Evolutionary conservation across 73 alveolate species (phyloP).

Genomic region (Paramecium tetraurelia): DNA sequence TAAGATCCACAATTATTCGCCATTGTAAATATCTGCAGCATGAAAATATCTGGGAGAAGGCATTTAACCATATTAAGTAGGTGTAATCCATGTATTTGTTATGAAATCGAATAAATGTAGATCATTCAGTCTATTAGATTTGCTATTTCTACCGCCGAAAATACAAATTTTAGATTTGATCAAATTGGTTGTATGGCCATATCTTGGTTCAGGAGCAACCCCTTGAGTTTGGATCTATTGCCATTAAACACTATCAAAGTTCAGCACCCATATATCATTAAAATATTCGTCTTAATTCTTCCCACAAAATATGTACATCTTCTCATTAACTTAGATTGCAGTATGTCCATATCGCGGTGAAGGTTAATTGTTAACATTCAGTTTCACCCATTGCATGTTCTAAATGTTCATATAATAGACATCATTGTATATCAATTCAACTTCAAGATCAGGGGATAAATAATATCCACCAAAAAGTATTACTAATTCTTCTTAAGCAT

Average conservation of each 20-base stretch:
- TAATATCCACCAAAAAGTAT: slow-evolving; percentile 36
- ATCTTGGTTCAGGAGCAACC: slow-evolving; percentile 58
- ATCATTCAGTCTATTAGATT: background rate
- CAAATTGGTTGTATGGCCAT: slow-evolving; percentile 60
- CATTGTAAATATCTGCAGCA: slow-evolving; percentile 32
- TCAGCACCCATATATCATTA: slow-evolving; percentile 57
- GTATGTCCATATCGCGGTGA: slow-evolving; percentile 25
- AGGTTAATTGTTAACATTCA: background rate
- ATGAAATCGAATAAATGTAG: background rate
- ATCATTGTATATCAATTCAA: background rate
- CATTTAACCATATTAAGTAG: background rate
- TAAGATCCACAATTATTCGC: slow-evolving; percentile 5
- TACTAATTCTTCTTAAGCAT: slow-evolving; percentile 11
- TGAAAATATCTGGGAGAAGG: slow-evolving; percentile 48
- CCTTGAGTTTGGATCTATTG: slow-evolving; percentile 15
- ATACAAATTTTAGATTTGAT: slow-evolving; percentile 29
- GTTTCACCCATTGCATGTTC: background rate
- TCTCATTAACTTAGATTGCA: slow-evolving; percentile 11
- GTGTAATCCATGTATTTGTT: background rate
- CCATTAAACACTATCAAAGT: slow-evolving; percentile 47
- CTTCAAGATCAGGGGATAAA: background rate
- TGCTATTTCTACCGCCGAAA: slow-evolving; percentile 5
- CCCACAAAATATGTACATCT: slow-evolving; percentile 44
- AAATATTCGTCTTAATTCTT: slow-evolving; percentile 6
- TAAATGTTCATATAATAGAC: slow-evolving; percentile 15